Percentiles rank a stretch among this genome's conserved stretches.
Conservation (phyloP, 2,329 filamentous ascomycete species). For the Cladophialophora chaetospira region DNA sequence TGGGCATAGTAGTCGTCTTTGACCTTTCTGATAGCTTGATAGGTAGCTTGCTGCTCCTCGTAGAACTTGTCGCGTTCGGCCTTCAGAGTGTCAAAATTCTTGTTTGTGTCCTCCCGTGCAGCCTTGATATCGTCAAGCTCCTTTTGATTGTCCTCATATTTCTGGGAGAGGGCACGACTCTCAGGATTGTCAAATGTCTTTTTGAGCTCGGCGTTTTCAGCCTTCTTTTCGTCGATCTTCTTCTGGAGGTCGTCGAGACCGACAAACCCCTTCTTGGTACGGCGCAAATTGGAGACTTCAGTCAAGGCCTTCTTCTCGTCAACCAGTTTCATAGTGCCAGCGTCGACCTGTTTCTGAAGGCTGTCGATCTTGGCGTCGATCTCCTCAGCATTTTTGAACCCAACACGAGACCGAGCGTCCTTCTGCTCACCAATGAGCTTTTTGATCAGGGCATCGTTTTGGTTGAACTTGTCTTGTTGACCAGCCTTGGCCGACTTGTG, state of each 20-base stretch:
- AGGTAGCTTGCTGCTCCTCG: conserved; percentile 84
- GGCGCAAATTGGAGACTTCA: conserved; percentile 80
- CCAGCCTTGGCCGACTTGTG: conserved; percentile 79
- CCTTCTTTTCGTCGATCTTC: conserved; percentile 82
- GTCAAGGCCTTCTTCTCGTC: conserved; percentile 93
- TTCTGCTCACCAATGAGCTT: conserved; percentile 85
- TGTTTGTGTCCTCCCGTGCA: conserved; percentile 87
- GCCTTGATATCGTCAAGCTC: conserved; percentile 90
- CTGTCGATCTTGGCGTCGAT: conserved; percentile 78
- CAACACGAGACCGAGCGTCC: conserved; percentile 73
- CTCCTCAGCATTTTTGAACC: conserved; percentile 86
- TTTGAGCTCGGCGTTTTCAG: conserved; percentile 84
- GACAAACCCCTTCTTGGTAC: conserved; percentile 87
- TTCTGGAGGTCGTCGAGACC: conserved; percentile 84
- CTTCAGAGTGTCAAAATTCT: conserved; percentile 78
- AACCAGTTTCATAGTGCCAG: conserved; percentile 89
- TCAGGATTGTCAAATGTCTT: conserved; percentile 90
- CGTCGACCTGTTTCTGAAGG: conserved; percentile 83
- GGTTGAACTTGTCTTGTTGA: conserved; percentile 88
- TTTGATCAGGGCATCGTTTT: conserved; percentile 85
- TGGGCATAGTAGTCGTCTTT: conserved; percentile 86
- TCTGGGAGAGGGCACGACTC: conserved; percentile 80
- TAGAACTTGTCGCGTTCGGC: conserved; percentile 85
- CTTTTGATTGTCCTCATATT: conserved; percentile 80
- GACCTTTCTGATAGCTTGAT: conserved; percentile 74